Base-by-base conservation (phyloP, 2,329 filamentous ascomycete genomes). In the Calonectria multiphialidica region DNA sequence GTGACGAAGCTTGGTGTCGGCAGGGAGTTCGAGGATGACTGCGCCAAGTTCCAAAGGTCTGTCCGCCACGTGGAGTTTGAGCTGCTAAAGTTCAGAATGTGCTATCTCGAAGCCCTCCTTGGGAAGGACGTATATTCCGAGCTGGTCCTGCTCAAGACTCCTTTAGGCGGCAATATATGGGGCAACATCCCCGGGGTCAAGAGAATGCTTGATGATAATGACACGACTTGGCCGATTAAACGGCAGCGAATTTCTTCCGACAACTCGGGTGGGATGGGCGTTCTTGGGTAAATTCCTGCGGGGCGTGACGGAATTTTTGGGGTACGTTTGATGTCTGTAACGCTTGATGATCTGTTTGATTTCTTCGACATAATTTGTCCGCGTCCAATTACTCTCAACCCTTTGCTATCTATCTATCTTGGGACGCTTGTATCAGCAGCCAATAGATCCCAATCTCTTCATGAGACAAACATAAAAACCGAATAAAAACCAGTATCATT, bases 51-150 rank as follows among this genome's bases (percentile, higher is more conserved):
- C 16, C 53, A 37, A 37, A 59, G 12, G 53, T 25, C 15, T 2
- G 35, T 59, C n/a, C 16, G 16, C 8, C n/a, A 18, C 6, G 13
- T 59, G 53, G 53, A 59, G 13, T 23, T 23, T 12, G 37, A 40
- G n/a, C 13, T 59, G 21, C 2, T 59, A 2, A 59, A 59, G 16
- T 59, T 40, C n/a, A 40, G 15, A 23, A 9, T 2, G 4, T 3
- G 13, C 23, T 59, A 40, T 28, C 10, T 40, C 3, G 16, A 40
- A 59, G 5, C 21, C 9, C 16, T 62, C 3, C 25, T 75, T 21
- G 71, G 62, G 5, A 45, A 68, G 2, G 55, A 66, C 18, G 65
- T 57, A 8, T 74, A 75, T 5, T 33, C 47, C 5, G 50, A 67
- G 15, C 44, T 72, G 8, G 3, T 63, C 16, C 45, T 70, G 18